A percentile compares a stretch with the other conserved stretches of the same genome.
Evolutionary conservation across 1,139 yeast genomes (phyloP).

Genomic region (Saccharomycopsis hybrid): DNA sequence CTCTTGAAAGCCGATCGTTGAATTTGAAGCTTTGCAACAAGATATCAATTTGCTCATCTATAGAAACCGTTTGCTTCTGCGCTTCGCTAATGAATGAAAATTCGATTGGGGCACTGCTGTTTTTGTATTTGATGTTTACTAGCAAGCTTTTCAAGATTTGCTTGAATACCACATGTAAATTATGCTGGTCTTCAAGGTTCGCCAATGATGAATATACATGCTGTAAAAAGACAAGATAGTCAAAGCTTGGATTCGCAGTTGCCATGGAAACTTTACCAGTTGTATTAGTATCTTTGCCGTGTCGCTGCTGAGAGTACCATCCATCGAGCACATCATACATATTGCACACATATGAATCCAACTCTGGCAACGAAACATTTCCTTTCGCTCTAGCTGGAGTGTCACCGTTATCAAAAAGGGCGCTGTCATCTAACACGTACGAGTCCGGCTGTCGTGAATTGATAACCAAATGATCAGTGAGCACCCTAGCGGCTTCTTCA

Average conservation of each 20-base stretch:
- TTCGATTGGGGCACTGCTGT: background rate
- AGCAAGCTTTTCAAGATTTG: background rate
- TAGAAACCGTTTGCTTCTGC: background rate
- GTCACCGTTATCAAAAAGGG: background rate
- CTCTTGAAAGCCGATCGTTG: too few relatives aligned
- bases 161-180: background rate
- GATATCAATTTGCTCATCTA: background rate
- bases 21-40: background rate
- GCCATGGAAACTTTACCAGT: background rate
- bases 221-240: conserved; percentile 1
- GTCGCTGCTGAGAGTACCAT: background rate
- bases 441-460: background rate
- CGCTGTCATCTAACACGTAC: background rate
- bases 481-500: background rate
- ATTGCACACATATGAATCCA: background rate
- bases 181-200: background rate
- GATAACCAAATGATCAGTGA: background rate
- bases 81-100: background rate
- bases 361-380: background rate
- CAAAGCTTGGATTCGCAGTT: background rate
- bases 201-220: background rate
- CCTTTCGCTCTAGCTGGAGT: background rate
- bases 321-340: too few relatives aligned
- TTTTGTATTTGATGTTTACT: background rate
- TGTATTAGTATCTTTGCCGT: background rate